Conservation (phyloP, 495 filamentous ascomycete genomes). For the Bryoglossum gracile region DNA sequence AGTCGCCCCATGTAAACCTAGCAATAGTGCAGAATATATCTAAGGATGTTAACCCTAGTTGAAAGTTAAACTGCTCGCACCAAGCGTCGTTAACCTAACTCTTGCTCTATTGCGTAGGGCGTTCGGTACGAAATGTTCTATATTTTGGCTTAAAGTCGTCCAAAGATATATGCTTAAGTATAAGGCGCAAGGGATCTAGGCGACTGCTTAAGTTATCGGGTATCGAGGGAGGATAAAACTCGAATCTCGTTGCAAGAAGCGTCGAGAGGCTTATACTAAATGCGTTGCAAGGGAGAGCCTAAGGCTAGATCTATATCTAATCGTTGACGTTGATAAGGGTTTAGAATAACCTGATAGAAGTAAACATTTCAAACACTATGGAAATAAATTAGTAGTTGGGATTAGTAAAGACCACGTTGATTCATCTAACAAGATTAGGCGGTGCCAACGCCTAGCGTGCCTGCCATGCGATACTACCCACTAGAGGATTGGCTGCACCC, state of each 20-base stretch:
- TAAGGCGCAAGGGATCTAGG: conserved; percentile 15
- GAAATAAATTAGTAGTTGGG: conserved; percentile 8
- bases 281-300: conserved; percentile 13
- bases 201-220: conserved; percentile 13
- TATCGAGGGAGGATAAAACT: conserved; percentile 19
- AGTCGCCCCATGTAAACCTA: conserved; percentile 20
- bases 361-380: conserved; percentile 9
- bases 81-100: conserved; percentile 12
- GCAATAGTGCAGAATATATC: conserved; percentile 15
- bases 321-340: conserved; percentile 2
- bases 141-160: conserved; percentile 18
- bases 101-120: conserved; percentile 15
- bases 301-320: conserved; percentile 14
- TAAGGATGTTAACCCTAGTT: conserved; percentile 14
- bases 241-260: conserved; percentile 18
- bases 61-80: conserved; percentile 16
- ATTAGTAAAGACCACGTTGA: conserved; percentile 7
- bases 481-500: conserved; percentile 8
- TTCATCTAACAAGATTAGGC: conserved; percentile 9
- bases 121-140: conserved; percentile 17
- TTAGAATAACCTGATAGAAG: conserved; percentile 11
- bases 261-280: conserved; percentile 18
- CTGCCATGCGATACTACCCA: conserved; percentile 5
- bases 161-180: conserved; percentile 17
- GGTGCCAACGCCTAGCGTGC: neutral